phyloP scores from a whole-genome alignment of 1,139 yeast genomes.

The Debaryomyces nepalensis region DNA sequence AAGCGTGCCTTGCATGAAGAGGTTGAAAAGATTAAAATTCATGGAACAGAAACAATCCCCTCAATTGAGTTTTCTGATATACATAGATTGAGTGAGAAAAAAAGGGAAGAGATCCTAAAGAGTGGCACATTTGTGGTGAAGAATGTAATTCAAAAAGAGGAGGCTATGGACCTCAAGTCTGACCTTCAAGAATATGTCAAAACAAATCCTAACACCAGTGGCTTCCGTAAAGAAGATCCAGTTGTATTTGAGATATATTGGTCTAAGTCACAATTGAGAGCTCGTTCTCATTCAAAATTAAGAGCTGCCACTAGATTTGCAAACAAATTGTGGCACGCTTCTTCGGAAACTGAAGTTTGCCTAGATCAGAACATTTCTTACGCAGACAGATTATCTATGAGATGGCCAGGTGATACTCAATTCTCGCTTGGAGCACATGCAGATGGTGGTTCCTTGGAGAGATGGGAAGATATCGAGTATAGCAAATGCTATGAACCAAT shows the following conservation, averaged over 20 bases:
- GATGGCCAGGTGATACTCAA: slow-evolving; percentile 42
- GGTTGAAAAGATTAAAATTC: slow-evolving; percentile 22
- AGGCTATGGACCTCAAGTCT: slow-evolving; percentile 27
- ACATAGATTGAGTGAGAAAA: slow-evolving; percentile 14
- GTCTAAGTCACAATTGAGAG: slow-evolving; percentile 47
- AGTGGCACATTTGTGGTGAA: slow-evolving; percentile 36
- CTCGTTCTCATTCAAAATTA: slow-evolving; percentile 46
- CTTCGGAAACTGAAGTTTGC: slow-evolving; percentile 21
- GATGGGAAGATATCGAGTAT: slow-evolving; percentile 50
- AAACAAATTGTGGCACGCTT: slow-evolving; percentile 40
- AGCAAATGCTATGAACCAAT: slow-evolving; percentile 41
- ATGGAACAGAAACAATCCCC: slow-evolving; percentile 26
- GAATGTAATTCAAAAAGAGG: slow-evolving; percentile 29
- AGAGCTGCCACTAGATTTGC: slow-evolving; percentile 33
- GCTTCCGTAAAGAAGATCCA: slow-evolving; percentile 29
- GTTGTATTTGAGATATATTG: slow-evolving; percentile 30
- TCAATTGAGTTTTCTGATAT: slow-evolving; percentile 22
- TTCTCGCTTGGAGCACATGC: slow-evolving; percentile 40
- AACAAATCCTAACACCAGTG: slow-evolving; percentile 22
- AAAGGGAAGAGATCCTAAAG: slow-evolving; percentile 18
- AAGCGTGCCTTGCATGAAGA: slow-evolving; percentile 25
- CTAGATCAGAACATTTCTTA: slow-evolving; percentile 37
- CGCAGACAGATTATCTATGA: slow-evolving; percentile 45
- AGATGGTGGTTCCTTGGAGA: slow-evolving; percentile 52
- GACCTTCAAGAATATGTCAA: slow-evolving; percentile 25